Evolutionary conservation across 441 rosid genomes (phyloP).

Genomic region (Arabidopsis hybrid): DNA sequence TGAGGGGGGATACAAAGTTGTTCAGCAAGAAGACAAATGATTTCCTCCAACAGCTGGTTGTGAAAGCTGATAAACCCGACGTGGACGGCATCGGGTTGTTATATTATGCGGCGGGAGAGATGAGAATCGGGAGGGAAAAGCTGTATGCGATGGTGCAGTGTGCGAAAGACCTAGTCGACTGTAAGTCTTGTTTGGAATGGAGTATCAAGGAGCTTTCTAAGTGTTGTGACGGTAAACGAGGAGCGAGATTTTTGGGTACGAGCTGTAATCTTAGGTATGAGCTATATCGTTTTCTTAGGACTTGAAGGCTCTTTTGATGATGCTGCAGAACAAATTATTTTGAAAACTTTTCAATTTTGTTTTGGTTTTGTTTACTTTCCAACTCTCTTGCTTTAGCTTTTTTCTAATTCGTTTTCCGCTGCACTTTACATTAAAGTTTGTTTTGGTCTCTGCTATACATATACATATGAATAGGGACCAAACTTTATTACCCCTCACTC

Average conservation of each 20-base stretch:
- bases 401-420: not conserved
- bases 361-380: not conserved
- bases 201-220: not conserved
- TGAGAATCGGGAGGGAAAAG: not conserved
- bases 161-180: not conserved
- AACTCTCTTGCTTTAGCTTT: not conserved
- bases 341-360: not conserved
- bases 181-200: not conserved
- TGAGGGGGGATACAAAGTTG: not conserved
- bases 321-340: not conserved
- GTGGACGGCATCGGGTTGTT: not conserved
- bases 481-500: no score
- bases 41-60: not conserved
- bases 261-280: slow-evolving; percentile 53
- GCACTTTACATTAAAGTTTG: not conserved
- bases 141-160: slow-evolving; percentile 23
- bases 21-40: slow-evolving; percentile 1
- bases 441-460: no score
- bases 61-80: not conserved
- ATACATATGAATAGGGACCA: no score
- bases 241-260: slow-evolving; percentile 38
- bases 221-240: slow-evolving; percentile 1
- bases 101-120: not conserved
- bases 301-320: not conserved
- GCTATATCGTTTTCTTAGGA: slow-evolving; percentile 39